A percentile compares a stretch with the other conserved stretches of the same genome.
Evolutionary conservation across 495 filamentous ascomycete genomes (phyloP).

Genomic region (Tuber indicum): DNA sequence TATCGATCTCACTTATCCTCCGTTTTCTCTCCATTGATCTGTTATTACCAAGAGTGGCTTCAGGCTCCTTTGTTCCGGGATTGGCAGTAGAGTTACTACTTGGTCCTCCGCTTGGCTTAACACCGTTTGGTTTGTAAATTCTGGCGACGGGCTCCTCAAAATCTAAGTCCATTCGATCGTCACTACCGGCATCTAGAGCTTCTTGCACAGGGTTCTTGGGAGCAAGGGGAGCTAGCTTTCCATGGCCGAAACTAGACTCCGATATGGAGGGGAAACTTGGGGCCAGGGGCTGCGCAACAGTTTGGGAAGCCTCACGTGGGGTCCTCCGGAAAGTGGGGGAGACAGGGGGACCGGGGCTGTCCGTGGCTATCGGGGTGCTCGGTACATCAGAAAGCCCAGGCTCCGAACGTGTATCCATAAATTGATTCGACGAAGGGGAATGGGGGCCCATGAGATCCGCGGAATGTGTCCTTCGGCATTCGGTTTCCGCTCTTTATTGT

Average conservation of each 20-base stretch:
- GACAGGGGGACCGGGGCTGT: constrained; percentile 8
- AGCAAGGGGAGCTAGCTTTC: constrained; percentile 15
- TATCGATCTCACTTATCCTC: constrained; percentile 3
- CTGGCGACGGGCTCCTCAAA: background rate
- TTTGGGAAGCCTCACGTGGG: background rate
- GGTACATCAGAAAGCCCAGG: constrained; percentile 14
- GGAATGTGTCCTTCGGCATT: constrained; percentile 29
- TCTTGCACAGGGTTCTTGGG: background rate
- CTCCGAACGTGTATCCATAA: constrained; percentile 29
- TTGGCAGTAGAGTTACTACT: background rate
- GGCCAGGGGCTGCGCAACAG: constrained; percentile 2
- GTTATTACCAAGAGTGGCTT: background rate
- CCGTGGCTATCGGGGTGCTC: constrained; percentile 15
- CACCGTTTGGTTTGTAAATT: background rate
- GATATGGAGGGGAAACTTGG: constrained; percentile 6
- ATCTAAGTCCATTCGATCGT: background rate
- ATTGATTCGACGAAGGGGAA: constrained; percentile 8
- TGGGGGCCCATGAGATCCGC: background rate
- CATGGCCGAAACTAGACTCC: constrained; percentile 21
- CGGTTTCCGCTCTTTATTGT: constrained; percentile 37
- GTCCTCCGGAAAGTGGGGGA: constrained; percentile 15
- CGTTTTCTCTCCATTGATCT: background rate
- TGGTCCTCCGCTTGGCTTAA: background rate
- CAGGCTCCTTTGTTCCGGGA: background rate
- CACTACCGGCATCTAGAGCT: background rate